Conservation (phyloP, 441 rosid species). For the Syzygium syzygioides region DNA sequence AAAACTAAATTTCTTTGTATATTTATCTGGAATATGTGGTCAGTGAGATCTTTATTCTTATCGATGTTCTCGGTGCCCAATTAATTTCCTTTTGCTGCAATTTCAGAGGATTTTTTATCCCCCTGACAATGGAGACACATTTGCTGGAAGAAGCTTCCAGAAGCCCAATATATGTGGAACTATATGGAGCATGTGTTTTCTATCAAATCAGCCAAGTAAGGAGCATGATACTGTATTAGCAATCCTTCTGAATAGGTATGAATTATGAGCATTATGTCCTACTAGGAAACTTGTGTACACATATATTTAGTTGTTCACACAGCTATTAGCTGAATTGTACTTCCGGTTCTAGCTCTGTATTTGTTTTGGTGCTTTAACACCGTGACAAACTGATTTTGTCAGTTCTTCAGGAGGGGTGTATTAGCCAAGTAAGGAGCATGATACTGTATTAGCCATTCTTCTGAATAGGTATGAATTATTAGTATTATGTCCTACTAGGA, state of each 20-base stretch:
- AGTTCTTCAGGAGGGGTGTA: too few relatives aligned
- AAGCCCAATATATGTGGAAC: constrained; percentile 54
- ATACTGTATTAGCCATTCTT: constrained; percentile 82
- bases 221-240: constrained; percentile 82
- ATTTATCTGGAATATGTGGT: constrained; percentile 1
- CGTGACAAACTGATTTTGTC: too few relatives aligned
- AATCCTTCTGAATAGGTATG: constrained; percentile 80
- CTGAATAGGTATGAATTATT: constrained; percentile 63
- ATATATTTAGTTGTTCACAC: constrained; percentile 8
- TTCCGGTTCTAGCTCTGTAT: constrained; percentile 3
- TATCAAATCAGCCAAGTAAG: constrained; percentile 59
- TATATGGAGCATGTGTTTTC: constrained; percentile 98
- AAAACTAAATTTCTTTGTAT: constrained; percentile 2
- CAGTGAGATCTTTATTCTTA: neutral
- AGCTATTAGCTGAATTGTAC: constrained; percentile 12
- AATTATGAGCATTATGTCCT: constrained; percentile 7
- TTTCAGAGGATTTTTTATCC: constrained; percentile 74
- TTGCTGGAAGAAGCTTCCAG: constrained; percentile 26
- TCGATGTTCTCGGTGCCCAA: constrained; percentile 11
- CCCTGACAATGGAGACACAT: constrained; percentile 45
- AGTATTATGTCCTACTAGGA: constrained; percentile 8
- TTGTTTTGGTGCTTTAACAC: too few relatives aligned
- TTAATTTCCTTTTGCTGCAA: constrained; percentile 11
- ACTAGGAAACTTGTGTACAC: constrained; percentile 8
- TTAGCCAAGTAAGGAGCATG: constrained; percentile 49